A percentile compares a stretch with the other conserved stretches of the same genome.
Evolutionary conservation across 331 rosid species (phyloP).

Genomic region (Acacia pycnantha): DNA sequence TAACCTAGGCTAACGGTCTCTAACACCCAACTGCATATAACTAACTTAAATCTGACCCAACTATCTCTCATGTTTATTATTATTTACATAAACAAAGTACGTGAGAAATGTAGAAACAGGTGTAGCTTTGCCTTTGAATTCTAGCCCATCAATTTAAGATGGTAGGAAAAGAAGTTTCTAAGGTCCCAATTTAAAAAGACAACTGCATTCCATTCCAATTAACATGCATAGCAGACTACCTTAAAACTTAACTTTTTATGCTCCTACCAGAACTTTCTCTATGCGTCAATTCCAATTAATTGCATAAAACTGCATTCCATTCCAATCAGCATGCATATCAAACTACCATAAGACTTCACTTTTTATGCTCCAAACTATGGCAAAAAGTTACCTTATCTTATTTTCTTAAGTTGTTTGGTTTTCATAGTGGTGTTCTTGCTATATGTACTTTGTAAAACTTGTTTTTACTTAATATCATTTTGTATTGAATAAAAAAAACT

Average conservation of each 20-base stretch:
- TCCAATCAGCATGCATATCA: not conserved
- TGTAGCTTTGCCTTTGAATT: not conserved
- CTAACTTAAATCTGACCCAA: not conserved
- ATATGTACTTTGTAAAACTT: too few relatives aligned
- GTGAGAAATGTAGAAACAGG: not conserved
- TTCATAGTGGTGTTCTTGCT: too few relatives aligned
- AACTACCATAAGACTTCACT: not conserved
- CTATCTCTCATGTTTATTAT: not conserved
- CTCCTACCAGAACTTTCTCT: not conserved
- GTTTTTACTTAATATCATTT: too few relatives aligned
- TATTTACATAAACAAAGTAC: not conserved
- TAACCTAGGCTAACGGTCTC: not conserved
- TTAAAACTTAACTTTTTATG: not conserved
- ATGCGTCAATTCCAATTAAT: not conserved
- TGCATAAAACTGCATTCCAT: not conserved
- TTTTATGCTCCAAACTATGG: not conserved
- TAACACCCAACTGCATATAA: not conserved
- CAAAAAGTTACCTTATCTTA: too few relatives aligned
- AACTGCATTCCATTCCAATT: not conserved
- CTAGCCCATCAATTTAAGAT: not conserved
- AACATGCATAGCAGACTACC: not conserved
- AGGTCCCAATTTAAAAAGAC: not conserved
- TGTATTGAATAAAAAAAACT: too few relatives aligned
- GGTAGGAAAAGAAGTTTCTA: not conserved
- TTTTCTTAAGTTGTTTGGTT: too few relatives aligned